Evolutionary conservation across 2,329 filamentous ascomycete genomes (phyloP).

Genomic region (Ceratocystis eucalypticola): DNA sequence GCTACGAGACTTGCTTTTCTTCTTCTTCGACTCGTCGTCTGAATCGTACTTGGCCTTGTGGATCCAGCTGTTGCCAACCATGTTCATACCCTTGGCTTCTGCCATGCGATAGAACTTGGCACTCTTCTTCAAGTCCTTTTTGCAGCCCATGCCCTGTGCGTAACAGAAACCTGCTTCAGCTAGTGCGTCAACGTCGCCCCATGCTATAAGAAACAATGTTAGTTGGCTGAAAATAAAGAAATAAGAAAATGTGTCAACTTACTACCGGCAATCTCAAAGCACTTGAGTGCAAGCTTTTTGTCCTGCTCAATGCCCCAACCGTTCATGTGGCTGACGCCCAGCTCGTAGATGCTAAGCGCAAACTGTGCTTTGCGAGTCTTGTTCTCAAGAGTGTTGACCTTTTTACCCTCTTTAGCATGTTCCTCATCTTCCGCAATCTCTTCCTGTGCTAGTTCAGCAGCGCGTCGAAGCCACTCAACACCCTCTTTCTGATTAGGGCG

Average conservation of each 20-base stretch:
- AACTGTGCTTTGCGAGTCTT: conserved; percentile 87
- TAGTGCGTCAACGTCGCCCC: conserved; percentile 90
- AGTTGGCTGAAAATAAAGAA: conserved; percentile 17
- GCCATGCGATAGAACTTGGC: conserved; percentile 83
- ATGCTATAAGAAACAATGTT: conserved; percentile 37
- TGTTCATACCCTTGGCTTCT: conserved; percentile 85
- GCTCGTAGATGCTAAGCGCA: conserved; percentile 86
- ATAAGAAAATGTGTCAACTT: conserved; percentile 27
- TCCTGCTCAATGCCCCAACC: conserved; percentile 96
- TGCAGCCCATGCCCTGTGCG: conserved; percentile 80
- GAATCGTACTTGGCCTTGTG: conserved; percentile 90
- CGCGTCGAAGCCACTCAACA: conserved; percentile 81
- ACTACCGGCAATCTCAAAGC: conserved; percentile 91
- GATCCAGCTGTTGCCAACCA: conserved; percentile 99
- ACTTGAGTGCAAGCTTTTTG: conserved; percentile 71
- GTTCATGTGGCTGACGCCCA: conserved; percentile 94
- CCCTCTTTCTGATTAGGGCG: conserved; percentile 80
- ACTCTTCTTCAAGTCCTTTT: conserved; percentile 91
- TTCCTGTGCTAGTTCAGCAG: conserved; percentile 67
- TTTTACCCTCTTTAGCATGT: conserved; percentile 46
- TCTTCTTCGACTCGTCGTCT: conserved; percentile 46
- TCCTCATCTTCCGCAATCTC: conserved; percentile 76
- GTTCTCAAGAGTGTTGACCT: conserved; percentile 52
- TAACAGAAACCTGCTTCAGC: conserved; percentile 95
- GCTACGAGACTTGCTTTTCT: conserved; percentile 62